Evolutionary conservation across 2,329 filamentous ascomycete species (phyloP).

Genomic region (Colletotrichum tofieldiae): DNA sequence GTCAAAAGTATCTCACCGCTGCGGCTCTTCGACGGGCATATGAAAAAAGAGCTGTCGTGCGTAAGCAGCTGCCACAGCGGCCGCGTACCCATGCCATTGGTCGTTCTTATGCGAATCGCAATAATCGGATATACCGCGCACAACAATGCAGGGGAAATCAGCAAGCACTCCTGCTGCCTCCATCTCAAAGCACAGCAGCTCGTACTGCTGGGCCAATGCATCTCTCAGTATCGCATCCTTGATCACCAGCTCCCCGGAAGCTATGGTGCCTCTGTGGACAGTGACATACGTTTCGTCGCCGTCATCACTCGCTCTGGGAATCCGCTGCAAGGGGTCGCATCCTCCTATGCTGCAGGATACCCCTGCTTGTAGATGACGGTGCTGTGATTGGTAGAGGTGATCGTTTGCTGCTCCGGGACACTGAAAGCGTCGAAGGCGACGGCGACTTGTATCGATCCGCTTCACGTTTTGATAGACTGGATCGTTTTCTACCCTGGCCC

Average conservation of each 20-base stretch:
- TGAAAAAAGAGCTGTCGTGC: neutral
- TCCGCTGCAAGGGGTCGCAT: constrained; percentile 31
- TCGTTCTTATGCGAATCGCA: neutral
- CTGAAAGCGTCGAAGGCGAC: neutral
- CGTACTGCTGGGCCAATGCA: neutral
- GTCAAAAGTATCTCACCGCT: no score
- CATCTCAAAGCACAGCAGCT: neutral
- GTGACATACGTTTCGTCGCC: constrained; percentile 31
- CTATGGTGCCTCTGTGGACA: constrained; percentile 44
- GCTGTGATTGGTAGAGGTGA: neutral
- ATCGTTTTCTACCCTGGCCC: neutral
- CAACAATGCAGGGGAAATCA: neutral
- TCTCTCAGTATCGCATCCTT: neutral
- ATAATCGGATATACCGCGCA: neutral
- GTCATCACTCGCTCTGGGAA: constrained; percentile 34
- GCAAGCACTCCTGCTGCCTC: neutral
- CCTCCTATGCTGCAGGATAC: neutral
- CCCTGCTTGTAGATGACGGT: neutral
- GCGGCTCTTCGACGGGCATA: neutral
- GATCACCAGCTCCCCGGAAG: neutral
- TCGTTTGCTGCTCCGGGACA: neutral
- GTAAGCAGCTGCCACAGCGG: neutral
- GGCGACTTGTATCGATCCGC: neutral
- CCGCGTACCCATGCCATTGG: neutral
- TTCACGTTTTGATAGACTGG: neutral